Conservation (phyloP, 179 eudicot species). For the Silene vulgaris region DNA sequence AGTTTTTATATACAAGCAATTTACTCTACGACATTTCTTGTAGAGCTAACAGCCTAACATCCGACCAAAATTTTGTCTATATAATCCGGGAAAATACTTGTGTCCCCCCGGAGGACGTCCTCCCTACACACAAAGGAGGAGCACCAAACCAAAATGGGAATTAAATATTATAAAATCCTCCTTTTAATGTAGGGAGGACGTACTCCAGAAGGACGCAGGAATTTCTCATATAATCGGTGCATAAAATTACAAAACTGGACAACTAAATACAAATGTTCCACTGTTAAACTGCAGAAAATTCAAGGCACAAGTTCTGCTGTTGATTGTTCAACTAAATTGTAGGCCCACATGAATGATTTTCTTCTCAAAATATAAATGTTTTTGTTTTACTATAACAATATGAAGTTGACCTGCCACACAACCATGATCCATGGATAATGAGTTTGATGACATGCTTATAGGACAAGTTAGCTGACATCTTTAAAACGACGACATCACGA, state of each 20-base stretch:
- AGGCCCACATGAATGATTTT: not conserved
- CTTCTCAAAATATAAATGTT: not conserved
- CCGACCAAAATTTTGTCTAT: not conserved
- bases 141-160: no score
- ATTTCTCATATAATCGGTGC: no score
- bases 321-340: constrained; percentile 2
- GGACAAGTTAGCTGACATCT: not conserved
- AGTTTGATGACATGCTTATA: no score
- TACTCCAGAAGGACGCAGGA: no score
- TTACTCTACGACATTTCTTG: no score
- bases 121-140: no score
- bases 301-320: not conserved
- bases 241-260: not conserved
- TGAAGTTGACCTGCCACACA: not conserved
- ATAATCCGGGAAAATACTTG: not conserved
- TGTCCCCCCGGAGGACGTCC: no score
- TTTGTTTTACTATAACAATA: not conserved
- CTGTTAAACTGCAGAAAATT: not conserved
- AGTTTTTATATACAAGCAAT: no score
- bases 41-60: no score
- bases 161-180: no score
- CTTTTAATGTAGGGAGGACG: no score
- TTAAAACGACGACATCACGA: not conserved
- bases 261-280: not conserved
- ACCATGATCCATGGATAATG: not conserved